These are phyloP conservation scores for Pyrus bretschneideri DNA, from an alignment of 306 rosid genomes.

Conservation along the genomic window DNA sequence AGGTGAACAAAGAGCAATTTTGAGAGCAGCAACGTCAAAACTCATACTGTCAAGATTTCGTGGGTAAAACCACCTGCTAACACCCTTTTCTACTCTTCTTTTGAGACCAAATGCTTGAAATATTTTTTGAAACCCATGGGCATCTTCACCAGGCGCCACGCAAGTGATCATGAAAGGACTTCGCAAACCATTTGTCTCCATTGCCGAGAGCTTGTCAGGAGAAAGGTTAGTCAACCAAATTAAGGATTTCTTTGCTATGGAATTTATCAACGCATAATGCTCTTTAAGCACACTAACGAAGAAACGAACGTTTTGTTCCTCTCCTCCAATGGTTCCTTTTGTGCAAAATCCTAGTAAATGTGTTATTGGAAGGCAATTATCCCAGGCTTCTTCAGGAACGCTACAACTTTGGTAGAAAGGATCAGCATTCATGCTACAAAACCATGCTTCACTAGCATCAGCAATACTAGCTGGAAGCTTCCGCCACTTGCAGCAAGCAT, in stretches of 20 bases:
- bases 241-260: slow-evolving; percentile 65
- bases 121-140: slow-evolving; percentile 48
- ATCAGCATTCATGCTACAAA: slow-evolving; percentile 88
- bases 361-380: slow-evolving; percentile 43
- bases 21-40: slow-evolving; percentile 85
- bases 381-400: slow-evolving; percentile 61
- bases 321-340: slow-evolving; percentile 69
- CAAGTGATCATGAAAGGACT: slow-evolving; percentile 53
- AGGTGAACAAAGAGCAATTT: slow-evolving; percentile 64
- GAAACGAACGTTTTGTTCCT: slow-evolving; percentile 65
- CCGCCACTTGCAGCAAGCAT: slow-evolving; percentile 91
- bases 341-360: slow-evolving; percentile 65
- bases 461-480: slow-evolving; percentile 54
- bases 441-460: slow-evolving; percentile 67
- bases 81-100: slow-evolving; percentile 61
- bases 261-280: slow-evolving; percentile 51
- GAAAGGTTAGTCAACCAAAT: slow-evolving; percentile 70
- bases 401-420: slow-evolving; percentile 64
- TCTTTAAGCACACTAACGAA: slow-evolving; percentile 78
- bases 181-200: slow-evolving; percentile 77
- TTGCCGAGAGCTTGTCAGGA: slow-evolving; percentile 46
- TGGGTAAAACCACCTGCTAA: slow-evolving; percentile 71
- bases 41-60: slow-evolving; percentile 60
- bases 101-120: slow-evolving; percentile 80
- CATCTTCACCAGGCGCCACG: slow-evolving; percentile 27